Evolutionary conservation across 495 filamentous ascomycete genomes (phyloP).

Genomic region (Parathielavia hyrcaniae): DNA sequence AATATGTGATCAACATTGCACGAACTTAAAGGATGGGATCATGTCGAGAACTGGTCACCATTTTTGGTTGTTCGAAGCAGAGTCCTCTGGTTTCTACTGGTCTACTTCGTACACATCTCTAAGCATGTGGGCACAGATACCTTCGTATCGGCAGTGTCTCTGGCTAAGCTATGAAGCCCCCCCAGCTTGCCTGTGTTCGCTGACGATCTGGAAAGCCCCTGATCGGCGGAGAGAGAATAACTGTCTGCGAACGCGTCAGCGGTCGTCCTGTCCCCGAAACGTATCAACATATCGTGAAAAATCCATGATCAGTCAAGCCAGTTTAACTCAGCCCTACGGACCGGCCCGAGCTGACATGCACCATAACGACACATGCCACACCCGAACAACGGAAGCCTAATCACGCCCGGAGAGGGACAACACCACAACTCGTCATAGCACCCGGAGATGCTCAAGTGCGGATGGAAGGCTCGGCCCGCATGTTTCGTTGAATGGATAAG

Average conservation of each 20-base stretch:
- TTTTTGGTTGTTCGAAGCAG: no score
- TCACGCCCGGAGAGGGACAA: slow-evolving; percentile 42
- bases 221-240: not conserved
- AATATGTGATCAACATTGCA: no score
- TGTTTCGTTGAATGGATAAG: slow-evolving; percentile 98
- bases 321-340: slow-evolving; percentile 47
- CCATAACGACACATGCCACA: slow-evolving; percentile 41
- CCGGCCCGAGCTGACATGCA: slow-evolving; percentile 35
- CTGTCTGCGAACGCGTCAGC: slow-evolving; percentile 11
- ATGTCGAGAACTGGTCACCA: no score
- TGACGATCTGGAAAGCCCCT: slow-evolving; percentile 4
- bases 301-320: slow-evolving; percentile 40
- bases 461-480: slow-evolving; percentile 68
- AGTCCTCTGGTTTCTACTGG: no score
- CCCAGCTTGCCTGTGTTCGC: not conserved
- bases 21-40: no score
- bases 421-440: slow-evolving; percentile 90
- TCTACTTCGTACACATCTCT: no score
- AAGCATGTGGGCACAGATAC: no score
- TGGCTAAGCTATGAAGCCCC: not conserved
- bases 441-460: slow-evolving; percentile 61
- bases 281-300: slow-evolving; percentile 6
- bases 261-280: not conserved
- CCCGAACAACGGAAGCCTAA: slow-evolving; percentile 43
- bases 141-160: no score